A percentile compares a stretch with the other conserved stretches of the same genome.
Evolutionary conservation across 805 yeast species (phyloP).

Genomic region (Metschnikowia colocasiae): DNA sequence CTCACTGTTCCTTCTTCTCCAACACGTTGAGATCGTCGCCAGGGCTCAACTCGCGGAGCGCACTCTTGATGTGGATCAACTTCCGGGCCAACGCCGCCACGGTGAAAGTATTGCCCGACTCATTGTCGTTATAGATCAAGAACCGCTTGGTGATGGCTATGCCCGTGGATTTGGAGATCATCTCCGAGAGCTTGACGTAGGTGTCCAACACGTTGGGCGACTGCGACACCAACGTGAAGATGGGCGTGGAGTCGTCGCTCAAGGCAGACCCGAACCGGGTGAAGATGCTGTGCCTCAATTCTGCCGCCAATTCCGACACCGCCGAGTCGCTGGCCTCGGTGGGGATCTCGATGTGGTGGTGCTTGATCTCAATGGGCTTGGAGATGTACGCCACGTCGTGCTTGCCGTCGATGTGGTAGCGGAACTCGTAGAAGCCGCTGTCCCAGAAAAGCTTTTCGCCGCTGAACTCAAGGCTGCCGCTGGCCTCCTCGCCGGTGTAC

Average conservation of each 20-base stretch:
- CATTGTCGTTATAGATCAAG: constrained; percentile 27
- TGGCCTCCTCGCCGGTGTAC: constrained; percentile 34
- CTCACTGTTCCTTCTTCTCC: constrained; percentile 16
- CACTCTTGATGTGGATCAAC: constrained; percentile 33
- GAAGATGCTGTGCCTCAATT: constrained; percentile 31
- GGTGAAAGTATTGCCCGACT: constrained; percentile 22
- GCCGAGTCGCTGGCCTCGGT: constrained; percentile 26
- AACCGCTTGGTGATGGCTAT: constrained; percentile 36
- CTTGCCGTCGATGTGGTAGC: constrained; percentile 63
- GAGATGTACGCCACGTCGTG: constrained; percentile 70
- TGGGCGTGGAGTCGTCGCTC: constrained; percentile 24
- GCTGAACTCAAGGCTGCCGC: constrained; percentile 50
- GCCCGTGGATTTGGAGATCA: constrained; percentile 34
- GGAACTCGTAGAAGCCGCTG: constrained; percentile 67
- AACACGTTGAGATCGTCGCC: constrained; percentile 17
- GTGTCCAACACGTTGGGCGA: constrained; percentile 28
- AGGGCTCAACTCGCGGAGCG: constrained; percentile 33
- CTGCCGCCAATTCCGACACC: constrained; percentile 22
- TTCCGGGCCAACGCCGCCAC: constrained; percentile 29
- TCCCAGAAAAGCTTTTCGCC: constrained; percentile 54
- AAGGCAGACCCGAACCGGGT: constrained; percentile 26
- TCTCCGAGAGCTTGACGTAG: constrained; percentile 24
- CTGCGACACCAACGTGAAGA: constrained; percentile 24
- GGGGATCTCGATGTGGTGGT: constrained; percentile 39
- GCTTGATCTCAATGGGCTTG: constrained; percentile 58